phyloP scores from a whole-genome alignment of 2,329 filamentous ascomycete genomes.

The Didymella keratinophila region DNA sequence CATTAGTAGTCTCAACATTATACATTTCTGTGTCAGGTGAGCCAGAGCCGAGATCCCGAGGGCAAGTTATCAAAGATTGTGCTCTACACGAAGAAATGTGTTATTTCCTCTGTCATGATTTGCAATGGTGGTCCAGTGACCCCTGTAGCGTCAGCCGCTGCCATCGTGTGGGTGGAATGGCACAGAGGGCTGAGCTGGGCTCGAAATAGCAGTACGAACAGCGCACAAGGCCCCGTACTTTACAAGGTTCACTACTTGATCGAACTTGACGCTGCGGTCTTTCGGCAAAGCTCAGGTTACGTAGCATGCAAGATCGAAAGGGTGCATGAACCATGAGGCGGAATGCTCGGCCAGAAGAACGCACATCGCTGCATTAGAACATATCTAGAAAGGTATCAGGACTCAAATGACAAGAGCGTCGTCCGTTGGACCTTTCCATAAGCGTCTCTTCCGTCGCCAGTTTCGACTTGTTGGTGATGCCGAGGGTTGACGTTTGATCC shows the following conservation, averaged over 20 bases:
- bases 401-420: constrained; percentile 22
- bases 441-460: constrained; percentile 48
- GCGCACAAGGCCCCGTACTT: background rate
- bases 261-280: background rate
- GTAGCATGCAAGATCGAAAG: background rate
- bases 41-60: background rate
- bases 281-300: background rate
- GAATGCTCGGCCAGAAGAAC: background rate
- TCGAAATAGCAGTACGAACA: constrained; percentile 11
- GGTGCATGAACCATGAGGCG: background rate
- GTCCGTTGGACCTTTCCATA: constrained; percentile 36
- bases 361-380: constrained; percentile 18
- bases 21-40: background rate
- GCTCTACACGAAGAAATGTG: background rate
- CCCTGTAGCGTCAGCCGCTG: constrained; percentile 4
- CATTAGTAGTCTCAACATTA: constrained; percentile 12
- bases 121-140: background rate
- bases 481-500: constrained; percentile 27
- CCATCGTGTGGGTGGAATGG: constrained; percentile 3
- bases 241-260: background rate
- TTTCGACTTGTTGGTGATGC: constrained; percentile 33
- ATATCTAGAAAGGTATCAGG: constrained; percentile 18
- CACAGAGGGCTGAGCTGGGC: constrained; percentile 12
- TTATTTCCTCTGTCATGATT: background rate
- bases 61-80: background rate